Evolutionary conservation across 805 yeast genomes (phyloP), one percentile per base, ranked within the genome.

Genomic region (Pichia cephalocereana): DNA sequence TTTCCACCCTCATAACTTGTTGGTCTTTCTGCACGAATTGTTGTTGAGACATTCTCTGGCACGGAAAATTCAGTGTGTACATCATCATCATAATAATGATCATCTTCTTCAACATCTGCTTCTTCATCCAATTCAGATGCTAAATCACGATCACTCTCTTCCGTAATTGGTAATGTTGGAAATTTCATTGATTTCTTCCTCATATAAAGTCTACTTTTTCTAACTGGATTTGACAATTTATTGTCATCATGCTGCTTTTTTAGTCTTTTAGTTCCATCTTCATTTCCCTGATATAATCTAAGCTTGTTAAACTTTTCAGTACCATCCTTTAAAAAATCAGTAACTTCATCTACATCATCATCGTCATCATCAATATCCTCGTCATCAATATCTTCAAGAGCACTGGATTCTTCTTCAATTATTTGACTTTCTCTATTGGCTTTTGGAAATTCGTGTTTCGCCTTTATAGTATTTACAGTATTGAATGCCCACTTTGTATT

Each of bases 361-460:
- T 44, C 45, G 3, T 42, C 40, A n/a, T 31, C 46, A 1, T 18
- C 43, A 18, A n/a, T 37, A 17, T 39, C 44, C 4, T 44, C 45
- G 15, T 41, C 44, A 2, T 45, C 43, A 5, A 27, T 32, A 26
- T 41, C 51, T 11, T 48, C 52, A 31, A 18, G 14, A 8, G 19
- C 39, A 18, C 23, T 37, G 2, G 23, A 37, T 37, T 40, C 47
- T 4, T 48, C 52, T 27, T 51, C 52, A 26, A 66, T 66, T 48
- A 80, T 69, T 54, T 77, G 79, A 65, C 76, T 79, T 59, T 79
- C 83, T 11, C 84, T 83, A 0, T 83, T 81, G 32, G 77, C 77
- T 62, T 8, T 76, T 63, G 54, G 61, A 61, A 27, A 74, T 67
- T 47, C 70, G 74, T 27, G 72, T 45, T 43, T 54, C 42, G 38